Base-by-base conservation (phyloP, 1,284 basidiomycete genomes). In the Pseudozyma flocculosa region DNA sequence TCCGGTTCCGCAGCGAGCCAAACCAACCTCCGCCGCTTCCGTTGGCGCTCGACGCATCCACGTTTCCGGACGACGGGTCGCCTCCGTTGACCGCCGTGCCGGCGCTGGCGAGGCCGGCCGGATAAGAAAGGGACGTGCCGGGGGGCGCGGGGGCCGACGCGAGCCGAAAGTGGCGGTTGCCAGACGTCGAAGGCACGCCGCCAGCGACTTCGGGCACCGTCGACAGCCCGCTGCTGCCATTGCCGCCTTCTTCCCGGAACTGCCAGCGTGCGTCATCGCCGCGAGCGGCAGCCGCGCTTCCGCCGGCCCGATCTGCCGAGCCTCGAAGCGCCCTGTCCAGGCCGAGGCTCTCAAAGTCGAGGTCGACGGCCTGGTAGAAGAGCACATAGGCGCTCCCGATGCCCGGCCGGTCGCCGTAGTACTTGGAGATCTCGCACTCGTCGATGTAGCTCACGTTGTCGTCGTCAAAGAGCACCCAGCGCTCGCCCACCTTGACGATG, bases 381-480 rank as follows among this genome's bases (percentile, higher is more conserved):
- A 98, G 82, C 23, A 98, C 93, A 78, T 98, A 98, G 19, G 93
- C 95, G 36, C 89, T 87, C 21, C 94, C 94, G 4, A 87, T 70
- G 1, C 78, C 85, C 10, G 82, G 81, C 42, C 88, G 88, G 71
- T 97, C 94, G 54, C 95, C 94, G 79, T 92, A 98, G 80, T 94
- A 98, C 73, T 88, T 89, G 43, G 86, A 84, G 48, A 98, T 93
- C 64, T 97, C 93, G 43, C 81, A 81, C 78, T 97, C 93, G 63
- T 88, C 86, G 74, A 98, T 88, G 8, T 87, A 82, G 41, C 88
- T 88, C 47, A 97, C 90, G 48, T 85, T 88, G 70, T 95, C 91
- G 78, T 98, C 95, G 80, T 98, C 95, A 73, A 96, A 98, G 46
- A 95, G 83, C 50, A 92, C 83, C 94, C 94, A 98, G 32, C 84